Base-by-base conservation (phyloP, 495 filamentous ascomycete species). In the Penicillium subrubescens region DNA sequence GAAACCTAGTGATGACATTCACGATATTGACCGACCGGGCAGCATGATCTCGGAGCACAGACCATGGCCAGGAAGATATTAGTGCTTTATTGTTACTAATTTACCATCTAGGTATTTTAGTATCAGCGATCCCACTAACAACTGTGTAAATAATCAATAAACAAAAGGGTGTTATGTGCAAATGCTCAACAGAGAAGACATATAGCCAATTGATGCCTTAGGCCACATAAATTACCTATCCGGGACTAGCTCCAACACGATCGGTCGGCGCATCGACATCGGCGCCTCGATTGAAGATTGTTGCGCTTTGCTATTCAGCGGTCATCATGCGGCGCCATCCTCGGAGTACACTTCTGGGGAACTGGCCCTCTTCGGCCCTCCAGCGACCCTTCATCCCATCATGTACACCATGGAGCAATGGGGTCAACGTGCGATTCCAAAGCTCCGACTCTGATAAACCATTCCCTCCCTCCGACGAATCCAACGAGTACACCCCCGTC, bases 251-350 rank as follows among this genome's bases (percentile, higher is more conserved):
- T 31, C 8, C 1, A 15, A 12, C 10, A 56, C 33, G 34, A 56
- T n/a, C 34, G 37, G 21, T 33, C 56, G 39, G 56, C 34, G 37
- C 56, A 31, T 31, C 56, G 37, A 19, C 53, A 21, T 27, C 21
- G 5, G 6, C 56, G 37, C 44, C 34, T 29, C 15, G 21, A 8
- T 44, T 33, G 31, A 33, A 3, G 31, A 33, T 33, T 37, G 34
- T 2, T 33, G 33, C 23, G 35, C 35, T 41, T 57, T 1, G 14
- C 12, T 62, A 35, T 35, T 27, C 37, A 39, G 27, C 23, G n/a
- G 23, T 34, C 19, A 62, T 8, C 37, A 62, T 62, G 51, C 60
- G 60, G 39, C 50, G 27, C 52, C 50, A 62, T 54, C 37, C 51
- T 33, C 34, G 35, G 27, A 55, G 50, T 21, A 14, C 23, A 31